Base-by-base conservation (phyloP, 305 asterid species). In the Solanum aculeatissimum region DNA sequence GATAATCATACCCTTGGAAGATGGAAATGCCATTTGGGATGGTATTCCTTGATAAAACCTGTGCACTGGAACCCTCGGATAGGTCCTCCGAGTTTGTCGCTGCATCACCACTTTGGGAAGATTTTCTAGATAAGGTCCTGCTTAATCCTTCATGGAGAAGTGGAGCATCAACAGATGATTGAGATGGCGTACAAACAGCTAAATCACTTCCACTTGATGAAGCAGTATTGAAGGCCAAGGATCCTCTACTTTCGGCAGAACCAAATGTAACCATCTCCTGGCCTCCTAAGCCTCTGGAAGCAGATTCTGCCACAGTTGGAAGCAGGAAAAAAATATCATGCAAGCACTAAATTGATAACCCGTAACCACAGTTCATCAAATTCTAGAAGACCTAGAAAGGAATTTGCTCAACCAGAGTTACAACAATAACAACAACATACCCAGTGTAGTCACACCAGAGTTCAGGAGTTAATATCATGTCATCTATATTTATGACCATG, bases 1-100 rank as follows among this genome's bases (percentile, higher is more conserved):
- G 49, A 53, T 78, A 78, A 51, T 78, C 86, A 82, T 94, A 97
- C 99, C 98, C 95, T 89, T 97, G 98, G 82, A 97, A 97, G 68
- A 97, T 87, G 70, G 95, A 83, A 80, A 90, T 84, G 83, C 97
- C 94, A 85, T 89, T 94, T 88, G 62, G 92, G 85, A 87, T 93
- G 87, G 92, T 81, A 83, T 85, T 85, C 75, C 87, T 86, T 45
- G 93, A 77, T 79, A 38, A 89, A 69, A 87, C 88, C 63, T 92
- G 88, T 53, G 85, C 86, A 72, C 54, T 80, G 77, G 95, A 87
- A 84, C 66, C 45, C 66, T 29, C 66, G 18, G 82, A 78, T 53
- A 53, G 66, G 27, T 53, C 82, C 66, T 53, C 82, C 16, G n/a
- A 78, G 66, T 78, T 29, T 23, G 6, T 29, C 27, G 82, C 45